Base-by-base conservation (phyloP, 306 rosid species). In the Pyrus bretschneideri region DNA sequence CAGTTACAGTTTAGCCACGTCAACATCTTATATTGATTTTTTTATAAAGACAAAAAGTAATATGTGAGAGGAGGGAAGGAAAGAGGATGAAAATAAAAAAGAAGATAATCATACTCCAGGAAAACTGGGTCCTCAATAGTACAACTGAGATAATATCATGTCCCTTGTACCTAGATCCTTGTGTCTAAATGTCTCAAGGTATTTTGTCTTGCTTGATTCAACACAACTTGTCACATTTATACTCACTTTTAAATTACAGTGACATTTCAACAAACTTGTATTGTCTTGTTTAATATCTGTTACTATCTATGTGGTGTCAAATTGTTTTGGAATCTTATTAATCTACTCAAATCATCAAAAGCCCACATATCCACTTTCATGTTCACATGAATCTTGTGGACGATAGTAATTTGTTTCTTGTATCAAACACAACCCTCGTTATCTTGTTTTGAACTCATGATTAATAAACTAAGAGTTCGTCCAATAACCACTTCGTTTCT, bases 191-290 rank as follows among this genome's bases (percentile, higher is more conserved):
- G 76, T 81, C 22, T 31, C 29, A 25, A 51, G 23, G 54, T 68
- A 45, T 72, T 67, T 67, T 75, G 84, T 74, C 67, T 31, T 68
- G 52, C 1, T 18, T 70, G 70, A 72, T 15, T 59, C 76, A 55
- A 81, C 66, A 75, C 57, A 77, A 74, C 51, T 69, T 51, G 81
- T 76, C 83, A 82, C 72, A 85, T 83, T 88, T 76, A 85, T 76
- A 74, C 55, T 76, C 85, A 69, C 90, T 87, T 93, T 89, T 87
- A 62, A 77, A 70, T 67, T 44, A 83, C 61, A 75, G 81, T 69
- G 97, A 93, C 90, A 66, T 78, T 78, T 87, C 91, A 91, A 85
- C 93, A 25, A 81, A 82, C 85, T 22, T 44, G 58, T 74, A 31
- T 30, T 78, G 76, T 76, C 88, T 77, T 81, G 70, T 84, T 44